phyloP scores from a whole-genome alignment of 116 monocot species.

The Posidonia oceanica region DNA sequence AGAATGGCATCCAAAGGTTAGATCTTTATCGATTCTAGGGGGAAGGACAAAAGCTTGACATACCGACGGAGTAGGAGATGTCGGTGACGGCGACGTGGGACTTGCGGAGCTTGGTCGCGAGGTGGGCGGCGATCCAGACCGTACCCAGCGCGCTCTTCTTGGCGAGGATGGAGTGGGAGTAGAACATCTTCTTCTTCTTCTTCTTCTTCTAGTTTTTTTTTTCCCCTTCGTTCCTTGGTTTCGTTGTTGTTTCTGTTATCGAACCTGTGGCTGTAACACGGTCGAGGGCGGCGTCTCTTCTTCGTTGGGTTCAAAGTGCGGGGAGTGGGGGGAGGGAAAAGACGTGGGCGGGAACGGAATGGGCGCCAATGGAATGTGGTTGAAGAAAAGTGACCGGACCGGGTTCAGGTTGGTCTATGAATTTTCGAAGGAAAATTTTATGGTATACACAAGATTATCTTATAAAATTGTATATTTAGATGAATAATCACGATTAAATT shows the following conservation, averaged over 20 bases:
- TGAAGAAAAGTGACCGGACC: too few relatives aligned
- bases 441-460: too few relatives aligned
- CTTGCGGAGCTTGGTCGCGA: constrained; percentile 68
- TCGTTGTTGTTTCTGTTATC: too few relatives aligned
- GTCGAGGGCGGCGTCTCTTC: neutral
- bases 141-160: constrained; percentile 70
- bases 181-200: constrained; percentile 54
- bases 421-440: too few relatives aligned
- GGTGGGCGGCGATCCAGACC: constrained; percentile 88
- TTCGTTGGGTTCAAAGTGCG: neutral
- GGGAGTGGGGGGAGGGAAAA: neutral
- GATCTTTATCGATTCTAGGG: neutral
- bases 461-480: too few relatives aligned
- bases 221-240: too few relatives aligned
- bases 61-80: constrained; percentile 58
- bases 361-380: neutral
- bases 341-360: neutral
- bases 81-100: constrained; percentile 58
- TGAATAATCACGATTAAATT: too few relatives aligned
- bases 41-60: neutral
- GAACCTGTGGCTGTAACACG: too few relatives aligned
- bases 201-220: neutral
- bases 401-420: too few relatives aligned
- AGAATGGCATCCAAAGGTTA: neutral
- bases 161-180: constrained; percentile 70